Evolutionary conservation across 768 basidiomycete genomes (phyloP).

Genomic region (Russula olivacea): DNA sequence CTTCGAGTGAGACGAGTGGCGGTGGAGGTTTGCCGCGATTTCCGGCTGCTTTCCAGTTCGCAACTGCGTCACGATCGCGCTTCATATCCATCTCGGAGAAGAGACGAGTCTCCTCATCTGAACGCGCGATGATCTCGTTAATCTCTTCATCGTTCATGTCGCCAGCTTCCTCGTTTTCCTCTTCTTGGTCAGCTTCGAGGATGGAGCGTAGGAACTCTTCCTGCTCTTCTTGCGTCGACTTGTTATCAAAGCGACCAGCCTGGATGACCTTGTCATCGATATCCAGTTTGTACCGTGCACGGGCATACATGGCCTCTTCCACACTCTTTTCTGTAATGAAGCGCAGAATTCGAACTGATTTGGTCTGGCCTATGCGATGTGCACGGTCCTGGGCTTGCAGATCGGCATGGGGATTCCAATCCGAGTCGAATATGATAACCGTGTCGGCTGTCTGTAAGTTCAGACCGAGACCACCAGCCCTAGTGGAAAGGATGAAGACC

Average conservation of each 20-base stretch:
- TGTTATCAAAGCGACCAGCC: conserved; percentile 98
- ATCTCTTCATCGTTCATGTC: conserved; percentile 94
- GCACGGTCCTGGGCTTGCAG: conserved; percentile 98
- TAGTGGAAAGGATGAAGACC: conserved; percentile 90
- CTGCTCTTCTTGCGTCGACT: conserved; percentile 95
- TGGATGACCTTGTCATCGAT: conserved; percentile 99
- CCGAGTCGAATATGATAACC: conserved; percentile 81
- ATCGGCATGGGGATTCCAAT: conserved; percentile 99
- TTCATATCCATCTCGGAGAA: conserved; percentile 82
- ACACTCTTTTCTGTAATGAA: conserved; percentile 98
- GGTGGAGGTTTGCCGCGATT: conserved; percentile 72
- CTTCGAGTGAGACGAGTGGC: conserved; percentile 76
- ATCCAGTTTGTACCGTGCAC: conserved; percentile 92
- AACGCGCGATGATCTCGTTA: conserved; percentile 85
- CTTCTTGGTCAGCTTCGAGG: conserved; percentile 83
- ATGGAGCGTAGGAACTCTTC: conserved; percentile 92
- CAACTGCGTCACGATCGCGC: conserved; percentile 61
- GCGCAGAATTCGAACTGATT: conserved; percentile 91
- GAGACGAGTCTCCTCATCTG: conserved; percentile 65
- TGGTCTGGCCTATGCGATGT: conserved; percentile 99
- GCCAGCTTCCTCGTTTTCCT: conserved; percentile 83
- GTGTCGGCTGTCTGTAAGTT: conserved; percentile 91
- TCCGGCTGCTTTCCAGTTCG: conserved; percentile 66
- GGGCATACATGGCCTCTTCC: conserved; percentile 95
- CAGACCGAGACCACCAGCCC: conserved; percentile 91